These are phyloP conservation scores for Juglanconis oblonga DNA, from an alignment of 2,329 filamentous ascomycete species.

Conservation along the genomic window DNA sequence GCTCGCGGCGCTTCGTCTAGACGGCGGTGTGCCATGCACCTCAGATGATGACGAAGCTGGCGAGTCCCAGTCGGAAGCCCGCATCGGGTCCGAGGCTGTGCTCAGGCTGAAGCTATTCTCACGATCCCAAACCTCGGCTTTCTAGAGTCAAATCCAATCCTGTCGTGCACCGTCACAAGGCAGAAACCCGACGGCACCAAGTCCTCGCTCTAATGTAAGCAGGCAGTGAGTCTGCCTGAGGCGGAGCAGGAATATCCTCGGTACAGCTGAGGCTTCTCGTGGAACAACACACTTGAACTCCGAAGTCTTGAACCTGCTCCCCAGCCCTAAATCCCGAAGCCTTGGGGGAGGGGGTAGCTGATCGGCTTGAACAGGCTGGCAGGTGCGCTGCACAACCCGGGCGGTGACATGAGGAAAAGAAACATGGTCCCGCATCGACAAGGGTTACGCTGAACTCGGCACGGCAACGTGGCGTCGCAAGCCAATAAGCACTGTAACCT, in stretches of 20 bases:
- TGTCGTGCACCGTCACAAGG: not conserved
- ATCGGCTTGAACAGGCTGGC: not conserved
- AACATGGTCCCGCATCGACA: not conserved
- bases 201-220: not conserved
- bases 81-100: too few relatives aligned
- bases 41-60: too few relatives aligned
- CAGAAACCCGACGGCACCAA: not conserved
- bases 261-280: not conserved
- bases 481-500: conserved; percentile 14
- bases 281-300: not conserved
- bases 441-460: not conserved
- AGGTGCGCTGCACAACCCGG: not conserved
- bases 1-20: too few relatives aligned
- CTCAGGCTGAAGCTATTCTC: too few relatives aligned
- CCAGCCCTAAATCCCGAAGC: not conserved
- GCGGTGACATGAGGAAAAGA: not conserved
- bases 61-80: too few relatives aligned
- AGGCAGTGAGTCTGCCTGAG: not conserved
- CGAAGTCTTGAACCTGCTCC: not conserved
- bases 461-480: not conserved
- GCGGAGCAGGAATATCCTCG: not conserved
- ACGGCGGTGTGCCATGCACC: too few relatives aligned
- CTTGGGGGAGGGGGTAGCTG: not conserved
- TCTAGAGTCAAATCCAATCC: too few relatives aligned
- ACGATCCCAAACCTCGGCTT: too few relatives aligned